Conservation (phyloP, 2,329 filamentous ascomycete species). For the Fusarium agapanthi region DNA sequence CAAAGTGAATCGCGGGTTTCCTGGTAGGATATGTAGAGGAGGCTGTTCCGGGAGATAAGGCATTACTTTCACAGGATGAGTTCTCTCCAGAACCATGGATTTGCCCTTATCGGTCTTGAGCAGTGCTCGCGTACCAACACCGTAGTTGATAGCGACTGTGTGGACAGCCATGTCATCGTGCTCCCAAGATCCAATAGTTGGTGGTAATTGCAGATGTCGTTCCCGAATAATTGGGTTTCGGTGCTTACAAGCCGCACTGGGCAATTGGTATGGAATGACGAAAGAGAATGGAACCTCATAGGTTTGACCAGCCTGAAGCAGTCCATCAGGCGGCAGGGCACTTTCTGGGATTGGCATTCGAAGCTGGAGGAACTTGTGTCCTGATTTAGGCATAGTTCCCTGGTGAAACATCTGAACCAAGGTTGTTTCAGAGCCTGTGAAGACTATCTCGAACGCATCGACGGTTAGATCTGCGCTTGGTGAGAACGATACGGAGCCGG, state of each 20-base stretch:
- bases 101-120: neutral
- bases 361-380: constrained; percentile 25
- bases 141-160: constrained; percentile 15
- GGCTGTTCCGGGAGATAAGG: constrained; percentile 29
- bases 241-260: constrained; percentile 24
- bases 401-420: constrained; percentile 25
- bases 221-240: constrained; percentile 3
- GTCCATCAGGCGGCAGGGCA: neutral
- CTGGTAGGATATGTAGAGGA: constrained; percentile 10
- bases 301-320: constrained; percentile 6
- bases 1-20: constrained; percentile 15
- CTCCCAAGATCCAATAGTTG: constrained; percentile 32
- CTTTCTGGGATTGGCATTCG: constrained; percentile 23
- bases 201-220: constrained; percentile 27
- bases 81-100: neutral
- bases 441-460: constrained; percentile 17
- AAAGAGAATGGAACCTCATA: constrained; percentile 31
- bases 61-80: constrained; percentile 21
- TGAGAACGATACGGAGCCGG: constrained; percentile 13
- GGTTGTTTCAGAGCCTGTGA: constrained; percentile 6
- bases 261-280: constrained; percentile 30
- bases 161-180: constrained; percentile 32
- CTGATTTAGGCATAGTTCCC: constrained; percentile 8
- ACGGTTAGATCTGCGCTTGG: constrained; percentile 14
- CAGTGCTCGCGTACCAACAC: neutral